phyloP scores from a whole-genome alignment of 371 early-diverging fungal genomes.

The Chytridiales sp. region DNA sequence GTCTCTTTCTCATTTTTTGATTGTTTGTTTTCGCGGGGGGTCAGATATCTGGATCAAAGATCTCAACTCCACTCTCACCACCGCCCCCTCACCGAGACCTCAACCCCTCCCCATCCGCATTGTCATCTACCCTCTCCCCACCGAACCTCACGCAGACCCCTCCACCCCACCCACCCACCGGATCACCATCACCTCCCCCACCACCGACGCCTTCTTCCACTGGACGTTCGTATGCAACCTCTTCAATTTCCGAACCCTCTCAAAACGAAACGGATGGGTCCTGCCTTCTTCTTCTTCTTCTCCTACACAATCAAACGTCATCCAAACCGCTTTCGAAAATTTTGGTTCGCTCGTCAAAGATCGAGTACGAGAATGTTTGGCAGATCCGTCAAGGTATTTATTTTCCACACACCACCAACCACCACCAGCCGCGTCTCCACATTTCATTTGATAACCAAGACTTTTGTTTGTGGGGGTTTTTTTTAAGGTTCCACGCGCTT shows the following conservation, averaged over 20 bases:
- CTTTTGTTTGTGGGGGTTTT: background rate
- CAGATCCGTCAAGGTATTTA: constrained; percentile 21
- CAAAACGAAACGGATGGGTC: constrained; percentile 20
- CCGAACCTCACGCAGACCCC: background rate
- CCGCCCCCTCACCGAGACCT: background rate
- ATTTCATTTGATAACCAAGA: background rate
- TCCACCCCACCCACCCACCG: constrained; percentile 18
- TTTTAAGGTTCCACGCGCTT: constrained; percentile 13
- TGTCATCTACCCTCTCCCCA: constrained; percentile 10
- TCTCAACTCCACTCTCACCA: background rate
- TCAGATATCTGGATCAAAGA: constrained; percentile 26
- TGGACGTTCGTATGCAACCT: constrained; percentile 28
- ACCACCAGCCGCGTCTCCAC: background rate
- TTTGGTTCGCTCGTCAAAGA: constrained; percentile 25
- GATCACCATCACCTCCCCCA: constrained; percentile 26
- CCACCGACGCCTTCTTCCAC: constrained; percentile 37
- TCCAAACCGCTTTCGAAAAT: constrained; percentile 12
- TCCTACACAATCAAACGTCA: too few species aligned
- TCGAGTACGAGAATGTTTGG: constrained; percentile 19
- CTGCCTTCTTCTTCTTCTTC: too few species aligned
- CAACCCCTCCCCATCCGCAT: constrained; percentile 17
- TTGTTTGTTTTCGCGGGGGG: background rate
- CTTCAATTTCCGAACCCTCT: constrained; percentile 29
- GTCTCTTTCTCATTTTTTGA: background rate
- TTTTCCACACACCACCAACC: background rate